These are phyloP conservation scores for Nepenthes gracilis DNA, from an alignment of 148 eudicot species.

Conservation along the genomic window DNA sequence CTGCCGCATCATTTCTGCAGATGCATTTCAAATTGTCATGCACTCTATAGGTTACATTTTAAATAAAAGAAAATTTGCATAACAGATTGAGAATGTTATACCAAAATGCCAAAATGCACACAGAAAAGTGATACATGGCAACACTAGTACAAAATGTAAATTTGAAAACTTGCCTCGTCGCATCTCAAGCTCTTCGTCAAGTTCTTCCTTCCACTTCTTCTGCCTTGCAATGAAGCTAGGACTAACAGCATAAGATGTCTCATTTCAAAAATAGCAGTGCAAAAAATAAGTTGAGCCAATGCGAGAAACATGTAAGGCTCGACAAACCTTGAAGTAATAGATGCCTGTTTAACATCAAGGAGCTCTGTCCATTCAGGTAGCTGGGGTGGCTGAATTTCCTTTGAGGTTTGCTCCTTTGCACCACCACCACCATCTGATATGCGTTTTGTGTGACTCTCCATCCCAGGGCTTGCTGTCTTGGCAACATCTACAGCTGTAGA, in stretches of 20 bases:
- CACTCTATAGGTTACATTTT: not conserved
- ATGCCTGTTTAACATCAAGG: slow-evolving; percentile 22
- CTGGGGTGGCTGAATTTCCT: slow-evolving; percentile 21
- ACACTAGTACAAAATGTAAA: no score
- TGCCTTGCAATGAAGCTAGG: slow-evolving; percentile 59
- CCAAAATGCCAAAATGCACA: not conserved
- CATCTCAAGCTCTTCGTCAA: slow-evolving; percentile 64
- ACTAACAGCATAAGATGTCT: slow-evolving; percentile 12
- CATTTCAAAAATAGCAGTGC: slow-evolving; percentile 4
- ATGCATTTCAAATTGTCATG: not conserved
- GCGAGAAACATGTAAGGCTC: not conserved
- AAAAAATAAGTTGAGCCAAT: not conserved
- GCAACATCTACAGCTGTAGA: slow-evolving; percentile 40
- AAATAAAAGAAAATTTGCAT: no score
- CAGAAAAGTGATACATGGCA: no score
- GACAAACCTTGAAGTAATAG: slow-evolving; percentile 39
- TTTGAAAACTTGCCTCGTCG: slow-evolving; percentile 45
- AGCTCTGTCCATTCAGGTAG: slow-evolving; percentile 30
- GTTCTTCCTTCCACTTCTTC: slow-evolving; percentile 76
- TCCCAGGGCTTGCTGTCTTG: slow-evolving; percentile 28
- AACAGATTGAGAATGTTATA: not conserved
- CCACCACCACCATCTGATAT: slow-evolving; percentile 21
- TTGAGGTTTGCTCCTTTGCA: slow-evolving; percentile 20
- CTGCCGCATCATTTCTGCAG: slow-evolving; percentile 62
- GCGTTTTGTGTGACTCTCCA: slow-evolving; percentile 16